phyloP scores from a whole-genome alignment of 1,139 yeast species.

The Magnusiomyces suaveolens region DNA sequence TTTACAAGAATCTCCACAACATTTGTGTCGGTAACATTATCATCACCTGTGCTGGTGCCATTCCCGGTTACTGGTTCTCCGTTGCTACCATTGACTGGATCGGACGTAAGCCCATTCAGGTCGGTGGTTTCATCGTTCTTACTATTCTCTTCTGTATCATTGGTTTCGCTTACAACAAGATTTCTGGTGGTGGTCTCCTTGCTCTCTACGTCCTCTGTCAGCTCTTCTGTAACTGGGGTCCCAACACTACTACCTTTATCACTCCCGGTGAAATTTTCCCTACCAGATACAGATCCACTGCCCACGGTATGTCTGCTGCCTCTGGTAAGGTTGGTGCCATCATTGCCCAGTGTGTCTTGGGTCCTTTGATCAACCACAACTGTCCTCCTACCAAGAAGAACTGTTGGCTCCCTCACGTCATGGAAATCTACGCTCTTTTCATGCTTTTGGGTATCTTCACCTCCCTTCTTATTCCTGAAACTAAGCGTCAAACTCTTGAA shows the following conservation, averaged over 20 bases:
- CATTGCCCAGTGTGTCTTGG: conserved; percentile 54
- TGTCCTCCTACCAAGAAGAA: conserved; percentile 51
- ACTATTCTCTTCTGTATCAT: conserved; percentile 51
- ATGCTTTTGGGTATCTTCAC: conserved; percentile 68
- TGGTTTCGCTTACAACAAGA: conserved; percentile 48
- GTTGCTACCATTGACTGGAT: conserved; percentile 49
- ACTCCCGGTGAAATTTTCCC: conserved; percentile 97
- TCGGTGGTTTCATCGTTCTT: conserved; percentile 50
- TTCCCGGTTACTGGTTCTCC: conserved; percentile 59
- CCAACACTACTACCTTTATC: conserved; percentile 91
- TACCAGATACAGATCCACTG: conserved; percentile 94
- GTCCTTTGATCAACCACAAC: conserved; percentile 70
- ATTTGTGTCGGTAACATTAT: conserved; percentile 42
- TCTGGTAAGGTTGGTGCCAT: conserved; percentile 95
- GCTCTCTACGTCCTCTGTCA: conserved; percentile 54
- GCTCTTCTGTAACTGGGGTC: conserved; percentile 67
- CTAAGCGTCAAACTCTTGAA: conserved; percentile 82
- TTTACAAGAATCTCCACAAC: conserved; percentile 63
- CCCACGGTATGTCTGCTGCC: conserved; percentile 97
- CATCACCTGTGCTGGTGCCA: conserved; percentile 52
- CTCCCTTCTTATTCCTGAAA: conserved; percentile 70
- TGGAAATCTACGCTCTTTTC: conserved; percentile 86
- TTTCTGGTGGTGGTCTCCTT: conserved; percentile 45
- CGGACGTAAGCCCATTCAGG: conserved; percentile 55
- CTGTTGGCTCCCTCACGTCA: conserved; percentile 83